These are phyloP conservation scores for Senecio squalidus DNA, from an alignment of 140 eudicot genomes.

Conservation along the genomic window DNA sequence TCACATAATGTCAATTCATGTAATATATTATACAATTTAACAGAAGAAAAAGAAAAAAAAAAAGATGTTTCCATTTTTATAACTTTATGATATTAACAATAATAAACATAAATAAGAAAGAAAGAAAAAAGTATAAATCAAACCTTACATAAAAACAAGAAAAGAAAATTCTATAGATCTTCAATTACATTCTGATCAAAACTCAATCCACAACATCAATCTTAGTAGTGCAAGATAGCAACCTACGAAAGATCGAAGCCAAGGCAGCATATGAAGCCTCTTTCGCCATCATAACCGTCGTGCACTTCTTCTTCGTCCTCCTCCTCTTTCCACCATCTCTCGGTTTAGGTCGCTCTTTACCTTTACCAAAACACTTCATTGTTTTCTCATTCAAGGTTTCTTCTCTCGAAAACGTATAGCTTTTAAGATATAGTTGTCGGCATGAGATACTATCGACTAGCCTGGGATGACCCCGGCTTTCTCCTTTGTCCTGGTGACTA, in stretches of 20 bases:
- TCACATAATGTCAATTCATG: no score
- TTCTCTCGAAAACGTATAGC: conserved; percentile 76
- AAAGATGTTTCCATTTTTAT: background rate
- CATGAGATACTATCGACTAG: conserved; percentile 69
- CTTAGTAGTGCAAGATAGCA: conserved; percentile 72
- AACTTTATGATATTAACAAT: conserved; percentile 21
- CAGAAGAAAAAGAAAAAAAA: no score
- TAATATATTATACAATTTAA: no score
- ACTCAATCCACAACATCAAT: conserved; percentile 64
- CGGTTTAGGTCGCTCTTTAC: conserved; percentile 22
- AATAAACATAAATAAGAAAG: conserved; percentile 15
- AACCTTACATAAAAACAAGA: background rate
- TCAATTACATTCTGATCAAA: conserved; percentile 16
- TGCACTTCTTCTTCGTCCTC: conserved; percentile 33
- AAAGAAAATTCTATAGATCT: conserved; percentile 3
- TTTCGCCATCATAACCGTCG: conserved; percentile 42
- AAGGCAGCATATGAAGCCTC: conserved; percentile 50
- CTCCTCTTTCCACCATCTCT: conserved; percentile 28
- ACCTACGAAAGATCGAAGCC: conserved; percentile 49
- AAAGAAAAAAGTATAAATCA: background rate
- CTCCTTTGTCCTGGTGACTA: conserved; percentile 9
- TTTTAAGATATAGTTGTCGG: conserved; percentile 66
- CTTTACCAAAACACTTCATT: conserved; percentile 44
- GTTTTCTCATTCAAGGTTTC: conserved; percentile 43
- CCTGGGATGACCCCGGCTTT: conserved; percentile 29